Evolutionary conservation across 1,139 yeast species (phyloP), one percentile per base, ranked within the genome.

Genomic region (Sugiyamaella japonica): DNA sequence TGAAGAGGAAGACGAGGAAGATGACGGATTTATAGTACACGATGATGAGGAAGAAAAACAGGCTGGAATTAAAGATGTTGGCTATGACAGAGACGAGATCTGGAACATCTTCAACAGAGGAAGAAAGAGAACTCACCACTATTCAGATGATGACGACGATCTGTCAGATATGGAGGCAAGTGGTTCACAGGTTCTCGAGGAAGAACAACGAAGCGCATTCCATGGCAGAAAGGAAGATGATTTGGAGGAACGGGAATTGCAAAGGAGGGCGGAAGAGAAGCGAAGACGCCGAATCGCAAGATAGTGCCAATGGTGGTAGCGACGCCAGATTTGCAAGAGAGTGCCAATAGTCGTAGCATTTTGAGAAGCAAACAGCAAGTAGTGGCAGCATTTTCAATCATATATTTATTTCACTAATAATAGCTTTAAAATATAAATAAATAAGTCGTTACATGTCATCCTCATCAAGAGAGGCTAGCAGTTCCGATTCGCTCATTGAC

Each of bases 81-180:
- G 83, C 8, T 88, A 85, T 63, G 86, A 88, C 63, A 73, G 93
- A 52, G 91, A 86, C 59, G 97, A 90, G 68, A 90, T 91, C 48
- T 89, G 97, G 96, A 83, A 84, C 36, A 80, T 91, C 70, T 87
- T 90, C 70, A 85, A 84, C 66, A 77, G 82, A 53, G 89, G 90
- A 2, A 78, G 78, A 60, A 75, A 78, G 54, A 65, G 74, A 1
- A 72, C 76, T 48, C 75, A 74, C 58, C 75, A 74, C 59, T 72
- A 73, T 37, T 70, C 74, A 42, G 76, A 76, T 58, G 83, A 79
- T 48, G 77, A 79, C 50, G 85, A 83, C 55, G 83, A 84, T 52
- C 78, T 79, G 36, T 89, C 85, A 57, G 95, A 88, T 65, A 91
- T 91, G 97, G 97, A 91, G 67, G 97, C 97, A 7, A 86, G 95